phyloP scores from a whole-genome alignment of 2,329 filamentous ascomycete genomes.

The Dactylella cylindrospora region DNA sequence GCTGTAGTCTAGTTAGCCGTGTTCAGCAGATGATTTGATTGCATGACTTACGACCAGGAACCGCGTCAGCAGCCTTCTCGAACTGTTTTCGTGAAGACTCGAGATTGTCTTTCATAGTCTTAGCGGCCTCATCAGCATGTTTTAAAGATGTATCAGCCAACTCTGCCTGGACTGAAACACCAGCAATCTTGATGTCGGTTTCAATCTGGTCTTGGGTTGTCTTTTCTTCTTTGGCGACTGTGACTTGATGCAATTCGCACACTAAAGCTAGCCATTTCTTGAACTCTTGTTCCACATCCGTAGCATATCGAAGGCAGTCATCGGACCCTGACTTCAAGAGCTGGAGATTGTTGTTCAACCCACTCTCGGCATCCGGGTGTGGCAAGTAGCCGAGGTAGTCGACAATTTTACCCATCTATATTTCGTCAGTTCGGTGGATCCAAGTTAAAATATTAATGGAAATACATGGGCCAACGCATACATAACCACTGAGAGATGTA shows the following conservation, averaged over 20 bases:
- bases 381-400: not conserved
- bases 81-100: too few species aligned
- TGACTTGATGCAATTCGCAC: conserved; percentile 1
- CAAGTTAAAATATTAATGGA: not conserved
- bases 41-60: too few species aligned
- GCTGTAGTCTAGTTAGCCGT: too few species aligned
- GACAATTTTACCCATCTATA: not conserved
- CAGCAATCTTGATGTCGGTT: too few species aligned
- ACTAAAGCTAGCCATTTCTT: conserved; percentile 1
- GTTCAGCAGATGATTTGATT: too few species aligned
- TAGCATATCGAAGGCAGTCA: not conserved
- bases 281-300: not conserved
- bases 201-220: too few species aligned
- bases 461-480: not conserved
- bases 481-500: not conserved
- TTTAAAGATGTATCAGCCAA: too few species aligned
- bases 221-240: not conserved
- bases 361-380: not conserved
- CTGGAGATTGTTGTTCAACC: not conserved
- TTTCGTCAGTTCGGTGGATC: too few species aligned
- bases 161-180: too few species aligned
- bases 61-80: too few species aligned
- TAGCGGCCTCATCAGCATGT: too few species aligned
- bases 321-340: not conserved
- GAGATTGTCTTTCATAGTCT: too few species aligned